Evolutionary conservation across 306 rosid species (phyloP).

Genomic region (Rosa persica): DNA sequence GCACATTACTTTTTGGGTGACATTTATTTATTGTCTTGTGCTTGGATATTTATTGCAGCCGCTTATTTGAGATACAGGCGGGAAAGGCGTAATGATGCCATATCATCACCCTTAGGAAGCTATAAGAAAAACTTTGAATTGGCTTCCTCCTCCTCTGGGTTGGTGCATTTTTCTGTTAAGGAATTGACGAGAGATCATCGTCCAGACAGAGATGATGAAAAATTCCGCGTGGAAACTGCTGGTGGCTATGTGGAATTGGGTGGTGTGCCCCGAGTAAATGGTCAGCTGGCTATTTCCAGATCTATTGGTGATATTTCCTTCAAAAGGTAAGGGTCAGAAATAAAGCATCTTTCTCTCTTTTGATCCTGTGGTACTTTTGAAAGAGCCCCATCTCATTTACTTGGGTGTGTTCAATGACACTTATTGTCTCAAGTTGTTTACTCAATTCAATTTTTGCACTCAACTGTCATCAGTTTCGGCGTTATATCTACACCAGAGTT

Average conservation of each 20-base stretch:
- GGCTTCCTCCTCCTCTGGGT: conserved; percentile 48
- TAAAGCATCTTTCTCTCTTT: background rate
- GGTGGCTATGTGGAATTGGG: conserved; percentile 90
- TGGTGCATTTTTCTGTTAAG: conserved; percentile 66
- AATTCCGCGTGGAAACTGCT: conserved; percentile 78
- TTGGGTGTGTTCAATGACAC: background rate
- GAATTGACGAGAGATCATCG: conserved; percentile 95
- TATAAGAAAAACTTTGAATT: conserved; percentile 43
- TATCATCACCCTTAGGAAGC: conserved; percentile 46
- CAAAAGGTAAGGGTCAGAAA: conserved; percentile 60
- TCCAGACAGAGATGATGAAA: conserved; percentile 90
- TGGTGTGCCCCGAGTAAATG: conserved; percentile 86
- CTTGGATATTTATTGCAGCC: conserved; percentile 50
- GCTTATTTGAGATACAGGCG: conserved; percentile 64
- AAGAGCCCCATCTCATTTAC: background rate
- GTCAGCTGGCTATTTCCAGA: conserved; percentile 83
- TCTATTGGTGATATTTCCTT: conserved; percentile 81
- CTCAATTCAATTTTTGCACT: conserved; percentile 26
- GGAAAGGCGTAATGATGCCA: conserved; percentile 52
- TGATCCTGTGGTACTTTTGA: background rate
- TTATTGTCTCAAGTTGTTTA: background rate
- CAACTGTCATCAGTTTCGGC: conserved; percentile 59
- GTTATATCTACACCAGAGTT: conserved; percentile 89
- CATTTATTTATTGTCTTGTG: conserved; percentile 32
- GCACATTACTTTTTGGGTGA: conserved; percentile 2